Evolutionary conservation across 495 filamentous ascomycete genomes (phyloP).

Genomic region (Hypoxylon cercidicola): DNA sequence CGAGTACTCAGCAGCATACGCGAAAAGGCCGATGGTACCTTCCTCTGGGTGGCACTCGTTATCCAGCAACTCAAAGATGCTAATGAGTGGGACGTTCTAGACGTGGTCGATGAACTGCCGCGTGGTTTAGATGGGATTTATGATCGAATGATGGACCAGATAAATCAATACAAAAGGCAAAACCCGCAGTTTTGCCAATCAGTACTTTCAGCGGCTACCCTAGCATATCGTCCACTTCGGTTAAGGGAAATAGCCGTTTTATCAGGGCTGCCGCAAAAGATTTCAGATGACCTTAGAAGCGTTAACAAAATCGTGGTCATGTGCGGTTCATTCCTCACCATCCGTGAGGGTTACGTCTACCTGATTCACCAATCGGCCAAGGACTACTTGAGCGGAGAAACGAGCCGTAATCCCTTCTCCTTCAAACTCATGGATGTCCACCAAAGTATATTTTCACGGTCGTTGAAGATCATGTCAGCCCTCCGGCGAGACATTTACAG

Average conservation of each 20-base stretch:
- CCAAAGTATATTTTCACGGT: slow-evolving; percentile 44
- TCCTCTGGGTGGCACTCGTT: slow-evolving; percentile 50
- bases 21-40: slow-evolving; percentile 43
- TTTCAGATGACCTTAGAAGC: neutral
- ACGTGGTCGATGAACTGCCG: slow-evolving; percentile 29
- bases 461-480: slow-evolving; percentile 30
- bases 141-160: slow-evolving; percentile 37
- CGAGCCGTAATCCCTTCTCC: slow-evolving; percentile 28
- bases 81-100: slow-evolving; percentile 13
- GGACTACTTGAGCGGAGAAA: slow-evolving; percentile 45
- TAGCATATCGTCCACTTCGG: slow-evolving; percentile 37
- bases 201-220: slow-evolving; percentile 22
- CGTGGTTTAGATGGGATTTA: slow-evolving; percentile 37
- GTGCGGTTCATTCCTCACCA: slow-evolving; percentile 49
- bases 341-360: slow-evolving; percentile 44
- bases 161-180: neutral
- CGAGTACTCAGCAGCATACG: slow-evolving; percentile 30
- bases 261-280: neutral
- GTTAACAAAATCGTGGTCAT: slow-evolving; percentile 25
- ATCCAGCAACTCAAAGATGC: slow-evolving; percentile 35
- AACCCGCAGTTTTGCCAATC: slow-evolving; percentile 27
- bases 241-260: slow-evolving; percentile 32
- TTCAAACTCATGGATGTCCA: slow-evolving; percentile 35
- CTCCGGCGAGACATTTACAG: slow-evolving; percentile 33
- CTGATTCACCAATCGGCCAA: slow-evolving; percentile 60